Percentiles rank a stretch among this genome's conserved stretches.
Evolutionary conservation across 2,329 filamentous ascomycete species (phyloP).

Genomic region (Daldinia sp.): DNA sequence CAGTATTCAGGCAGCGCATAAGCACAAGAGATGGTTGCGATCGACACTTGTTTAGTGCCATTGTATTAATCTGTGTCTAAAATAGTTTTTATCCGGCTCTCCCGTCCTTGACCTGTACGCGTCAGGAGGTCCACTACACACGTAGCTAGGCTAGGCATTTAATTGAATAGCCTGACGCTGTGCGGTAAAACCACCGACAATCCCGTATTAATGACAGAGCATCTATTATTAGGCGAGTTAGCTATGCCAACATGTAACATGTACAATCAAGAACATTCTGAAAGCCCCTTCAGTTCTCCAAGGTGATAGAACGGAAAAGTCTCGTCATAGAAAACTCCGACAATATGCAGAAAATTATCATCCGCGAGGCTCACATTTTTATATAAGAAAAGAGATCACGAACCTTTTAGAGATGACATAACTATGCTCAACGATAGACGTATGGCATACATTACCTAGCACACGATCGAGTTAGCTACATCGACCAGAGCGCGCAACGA

Average conservation of each 20-base stretch:
- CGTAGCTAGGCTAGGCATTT: background rate
- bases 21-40: background rate
- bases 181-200: background rate
- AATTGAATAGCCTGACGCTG: background rate
- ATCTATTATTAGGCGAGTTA: conserved; percentile 9
- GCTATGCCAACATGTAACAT: background rate
- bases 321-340: conserved; percentile 66
- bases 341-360: conserved; percentile 57
- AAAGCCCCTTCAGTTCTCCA: conserved; percentile 65
- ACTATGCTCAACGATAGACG: background rate
- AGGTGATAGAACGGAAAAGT: conserved; percentile 59
- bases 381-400: conserved; percentile 14
- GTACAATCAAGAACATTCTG: conserved; percentile 32
- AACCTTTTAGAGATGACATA: conserved; percentile 4
- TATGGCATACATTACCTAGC: conserved; percentile 33
- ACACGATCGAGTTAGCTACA: conserved; percentile 25
- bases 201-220: background rate
- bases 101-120: background rate
- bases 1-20: background rate
- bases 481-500: conserved; percentile 9
- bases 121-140: background rate
- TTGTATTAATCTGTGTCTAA: background rate
- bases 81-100: background rate
- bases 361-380: conserved; percentile 54
- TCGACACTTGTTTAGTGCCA: background rate